These are phyloP conservation scores for Starmerella potacharoeniae DNA, from an alignment of 805 yeast species.

Conservation along the genomic window DNA sequence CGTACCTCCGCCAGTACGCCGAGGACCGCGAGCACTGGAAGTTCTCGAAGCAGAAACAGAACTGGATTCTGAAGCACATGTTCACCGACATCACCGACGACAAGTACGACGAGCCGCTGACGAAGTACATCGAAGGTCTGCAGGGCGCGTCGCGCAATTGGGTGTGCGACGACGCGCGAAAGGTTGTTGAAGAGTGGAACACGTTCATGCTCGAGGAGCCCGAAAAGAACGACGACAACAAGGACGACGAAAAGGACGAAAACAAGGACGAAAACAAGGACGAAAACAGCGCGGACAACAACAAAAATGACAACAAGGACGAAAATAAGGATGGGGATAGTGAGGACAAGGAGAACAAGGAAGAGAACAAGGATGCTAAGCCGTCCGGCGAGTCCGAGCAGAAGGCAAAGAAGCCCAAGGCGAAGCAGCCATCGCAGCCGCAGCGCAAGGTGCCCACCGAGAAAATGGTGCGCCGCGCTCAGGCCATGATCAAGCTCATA, in stretches of 20 bases:
- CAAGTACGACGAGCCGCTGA: constrained; percentile 41
- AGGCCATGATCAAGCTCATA: constrained; percentile 12
- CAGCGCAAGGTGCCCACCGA: constrained; percentile 17
- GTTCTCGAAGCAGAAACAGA: constrained; percentile 76
- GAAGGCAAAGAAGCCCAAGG: neutral
- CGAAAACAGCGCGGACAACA: neutral
- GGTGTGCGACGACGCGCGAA: constrained; percentile 39
- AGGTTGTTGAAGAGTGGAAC: constrained; percentile 48
- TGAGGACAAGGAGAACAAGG: neutral
- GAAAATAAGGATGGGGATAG: neutral
- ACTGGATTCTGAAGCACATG: constrained; percentile 65
- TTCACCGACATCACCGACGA: constrained; percentile 36
- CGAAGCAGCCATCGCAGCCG: neutral
- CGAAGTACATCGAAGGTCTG: constrained; percentile 44
- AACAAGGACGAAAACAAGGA: constrained; percentile 2
- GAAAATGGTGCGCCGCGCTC: constrained; percentile 19
- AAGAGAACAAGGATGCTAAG: neutral
- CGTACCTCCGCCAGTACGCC: constrained; percentile 47
- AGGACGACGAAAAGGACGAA: neutral
- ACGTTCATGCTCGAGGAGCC: constrained; percentile 31
- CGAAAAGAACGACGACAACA: constrained; percentile 2
- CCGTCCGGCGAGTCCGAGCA: neutral
- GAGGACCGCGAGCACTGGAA: constrained; percentile 59
- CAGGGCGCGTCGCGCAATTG: constrained; percentile 63
- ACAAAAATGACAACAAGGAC: neutral